Conservation (phyloP, 2,329 filamentous ascomycete genomes). For the Penicillium occitanis region DNA sequence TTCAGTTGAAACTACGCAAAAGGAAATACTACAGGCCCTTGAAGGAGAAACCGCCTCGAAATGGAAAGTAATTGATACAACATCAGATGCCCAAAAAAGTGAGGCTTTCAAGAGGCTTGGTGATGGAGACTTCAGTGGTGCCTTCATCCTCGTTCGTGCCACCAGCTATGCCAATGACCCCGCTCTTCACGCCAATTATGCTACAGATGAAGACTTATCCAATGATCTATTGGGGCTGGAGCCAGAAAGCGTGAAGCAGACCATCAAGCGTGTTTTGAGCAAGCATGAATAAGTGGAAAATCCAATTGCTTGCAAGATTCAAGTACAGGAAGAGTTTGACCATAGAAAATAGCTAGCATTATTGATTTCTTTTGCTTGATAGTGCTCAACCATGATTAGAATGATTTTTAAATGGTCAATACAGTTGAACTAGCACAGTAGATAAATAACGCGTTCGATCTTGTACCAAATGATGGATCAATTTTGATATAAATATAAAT, state of each 20-base stretch:
- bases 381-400: not conserved
- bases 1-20: not conserved
- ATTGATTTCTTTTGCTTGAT: not conserved
- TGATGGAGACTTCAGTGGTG: not conserved
- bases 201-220: not conserved
- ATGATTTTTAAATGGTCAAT: not conserved
- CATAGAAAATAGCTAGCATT: not conserved
- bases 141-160: not conserved
- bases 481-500: not conserved
- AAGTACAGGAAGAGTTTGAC: not conserved
- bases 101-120: not conserved
- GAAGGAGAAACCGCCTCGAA: not conserved
- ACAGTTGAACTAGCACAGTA: not conserved
- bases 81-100: not conserved
- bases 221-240: not conserved
- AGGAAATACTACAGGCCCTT: not conserved
- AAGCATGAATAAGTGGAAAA: not conserved
- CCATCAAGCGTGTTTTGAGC: not conserved
- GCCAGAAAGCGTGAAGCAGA: not conserved
- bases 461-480: not conserved
- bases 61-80: not conserved
- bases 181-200: not conserved
- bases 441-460: not conserved
- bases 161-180: not conserved
- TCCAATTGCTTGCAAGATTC: not conserved